A percentile compares a stretch with the other conserved stretches of the same genome.
These are phyloP conservation scores for Neocucurbitaria cava DNA, from an alignment of 2,329 filamentous ascomycete genomes.

Conservation along the genomic window DNA sequence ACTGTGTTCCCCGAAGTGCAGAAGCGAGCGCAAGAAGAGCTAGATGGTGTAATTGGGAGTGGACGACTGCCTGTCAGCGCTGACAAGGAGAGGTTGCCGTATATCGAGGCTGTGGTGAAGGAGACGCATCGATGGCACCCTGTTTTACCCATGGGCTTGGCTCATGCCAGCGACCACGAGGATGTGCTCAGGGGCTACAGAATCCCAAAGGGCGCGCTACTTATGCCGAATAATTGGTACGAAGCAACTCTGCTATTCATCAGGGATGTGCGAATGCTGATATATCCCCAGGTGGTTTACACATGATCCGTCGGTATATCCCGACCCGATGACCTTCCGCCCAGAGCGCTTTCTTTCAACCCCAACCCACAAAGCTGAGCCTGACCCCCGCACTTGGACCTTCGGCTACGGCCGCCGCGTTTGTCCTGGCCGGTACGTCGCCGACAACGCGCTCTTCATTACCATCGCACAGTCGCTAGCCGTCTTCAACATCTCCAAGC, in stretches of 20 bases:
- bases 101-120: slow-evolving; percentile 42
- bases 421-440: slow-evolving; percentile 53
- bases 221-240: slow-evolving; percentile 51
- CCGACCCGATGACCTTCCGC: slow-evolving; percentile 50
- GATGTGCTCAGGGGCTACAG: slow-evolving; percentile 48
- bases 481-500: slow-evolving; percentile 55
- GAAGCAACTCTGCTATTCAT: neutral
- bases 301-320: slow-evolving; percentile 50
- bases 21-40: slow-evolving; percentile 54
- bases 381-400: slow-evolving; percentile 45
- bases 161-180: slow-evolving; percentile 43
- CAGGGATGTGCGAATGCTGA: neutral
- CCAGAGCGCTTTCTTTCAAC: slow-evolving; percentile 53
- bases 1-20: slow-evolving; percentile 58
- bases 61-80: slow-evolving; percentile 56
- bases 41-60: slow-evolving; percentile 59
- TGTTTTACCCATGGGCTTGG: slow-evolving; percentile 40
- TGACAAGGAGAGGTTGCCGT: slow-evolving; percentile 54
- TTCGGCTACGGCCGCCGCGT: slow-evolving; percentile 55
- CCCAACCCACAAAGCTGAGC: slow-evolving; percentile 44
- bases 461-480: slow-evolving; percentile 56
- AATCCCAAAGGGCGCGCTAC: slow-evolving; percentile 52
- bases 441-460: slow-evolving; percentile 52
- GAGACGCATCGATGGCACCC: slow-evolving; percentile 57
- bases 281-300: slow-evolving; percentile 46